These are phyloP conservation scores for Candida namnaoensis DNA, from an alignment of 805 yeast genomes.

Conservation along the genomic window DNA sequence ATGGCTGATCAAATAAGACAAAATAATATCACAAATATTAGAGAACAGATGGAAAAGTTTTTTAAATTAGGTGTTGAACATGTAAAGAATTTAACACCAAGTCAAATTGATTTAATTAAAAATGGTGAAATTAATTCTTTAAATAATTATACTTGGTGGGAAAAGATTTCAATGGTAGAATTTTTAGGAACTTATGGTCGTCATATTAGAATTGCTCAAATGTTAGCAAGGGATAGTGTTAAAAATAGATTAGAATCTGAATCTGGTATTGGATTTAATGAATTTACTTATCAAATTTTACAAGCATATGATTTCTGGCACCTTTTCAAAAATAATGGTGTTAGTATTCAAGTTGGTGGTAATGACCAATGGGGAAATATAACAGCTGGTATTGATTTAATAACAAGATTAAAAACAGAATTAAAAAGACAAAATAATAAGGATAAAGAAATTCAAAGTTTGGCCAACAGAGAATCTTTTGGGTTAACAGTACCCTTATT, in stretches of 20 bases:
- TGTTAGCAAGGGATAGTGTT: conserved; percentile 86
- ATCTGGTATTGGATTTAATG: conserved; percentile 85
- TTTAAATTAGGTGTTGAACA: conserved; percentile 54
- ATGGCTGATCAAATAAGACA: conserved; percentile 45
- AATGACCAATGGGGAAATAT: conserved; percentile 98
- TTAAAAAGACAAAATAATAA: conserved; percentile 10
- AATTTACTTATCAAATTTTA: conserved; percentile 84
- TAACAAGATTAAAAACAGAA: conserved; percentile 42
- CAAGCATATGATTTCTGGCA: conserved; percentile 95
- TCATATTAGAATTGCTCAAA: conserved; percentile 71
- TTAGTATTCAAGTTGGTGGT: conserved; percentile 84
- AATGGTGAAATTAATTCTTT: conserved; percentile 33
- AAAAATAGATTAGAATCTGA: conserved; percentile 61
- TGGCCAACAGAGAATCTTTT: conserved; percentile 27
- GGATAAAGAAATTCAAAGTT: conserved; percentile 10
- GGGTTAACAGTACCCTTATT: conserved; percentile 88
- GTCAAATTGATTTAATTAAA: conserved; percentile 20
- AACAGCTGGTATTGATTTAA: conserved; percentile 89
- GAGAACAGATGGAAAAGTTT: conserved; percentile 52
- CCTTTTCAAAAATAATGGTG: conserved; percentile 47
- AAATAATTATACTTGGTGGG: conserved; percentile 87
- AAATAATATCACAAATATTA: conserved; percentile 50
- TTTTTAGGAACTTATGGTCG: conserved; percentile 73
- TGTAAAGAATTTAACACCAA: conserved; percentile 28
- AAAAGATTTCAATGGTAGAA: conserved; percentile 61